Percentiles rank a stretch among this genome's conserved stretches.
Conservation (phyloP, 2,329 filamentous ascomycete species). For the Nemania sp. region DNA sequence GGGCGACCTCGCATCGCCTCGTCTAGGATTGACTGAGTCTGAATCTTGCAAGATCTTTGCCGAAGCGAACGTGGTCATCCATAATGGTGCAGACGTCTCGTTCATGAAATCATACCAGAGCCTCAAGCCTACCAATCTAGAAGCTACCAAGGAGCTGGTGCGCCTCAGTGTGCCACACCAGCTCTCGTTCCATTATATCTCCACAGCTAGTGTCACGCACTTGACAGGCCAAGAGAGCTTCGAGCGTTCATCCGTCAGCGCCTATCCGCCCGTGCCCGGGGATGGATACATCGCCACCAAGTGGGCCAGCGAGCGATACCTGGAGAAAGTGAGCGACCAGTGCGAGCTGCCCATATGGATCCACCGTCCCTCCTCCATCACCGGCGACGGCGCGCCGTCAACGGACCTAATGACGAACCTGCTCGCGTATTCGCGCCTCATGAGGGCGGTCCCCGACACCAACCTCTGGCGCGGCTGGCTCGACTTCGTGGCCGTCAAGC, state of each 20-base stretch:
- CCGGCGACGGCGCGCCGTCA: neutral
- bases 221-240: neutral
- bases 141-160: slow-evolving; percentile 30
- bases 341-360: neutral
- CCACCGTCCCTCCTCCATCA: slow-evolving; percentile 13
- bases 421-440: neutral
- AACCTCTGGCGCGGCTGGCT: slow-evolving; percentile 27
- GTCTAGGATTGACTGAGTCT: neutral
- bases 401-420: neutral
- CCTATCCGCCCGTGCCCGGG: too few species aligned
- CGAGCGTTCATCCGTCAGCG: neutral
- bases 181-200: slow-evolving; percentile 39
- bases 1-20: slow-evolving; percentile 48
- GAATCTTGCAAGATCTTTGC: slow-evolving; percentile 21
- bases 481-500: slow-evolving; percentile 30
- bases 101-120: slow-evolving; percentile 31
- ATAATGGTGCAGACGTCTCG: slow-evolving; percentile 39
- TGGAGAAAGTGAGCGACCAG: slow-evolving; percentile 34
- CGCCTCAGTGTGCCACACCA: slow-evolving; percentile 1
- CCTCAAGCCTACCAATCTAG: slow-evolving; percentile 23
- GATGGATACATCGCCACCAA: slow-evolving; percentile 42
- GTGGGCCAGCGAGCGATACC: slow-evolving; percentile 46
- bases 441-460: neutral
- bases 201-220: slow-evolving; percentile 15
- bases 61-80: slow-evolving; percentile 33